A percentile compares a stretch with the other conserved stretches of the same genome.
These are phyloP conservation scores for Maudiozyma humilis DNA, from an alignment of 1,139 yeast species.

Conservation along the genomic window DNA sequence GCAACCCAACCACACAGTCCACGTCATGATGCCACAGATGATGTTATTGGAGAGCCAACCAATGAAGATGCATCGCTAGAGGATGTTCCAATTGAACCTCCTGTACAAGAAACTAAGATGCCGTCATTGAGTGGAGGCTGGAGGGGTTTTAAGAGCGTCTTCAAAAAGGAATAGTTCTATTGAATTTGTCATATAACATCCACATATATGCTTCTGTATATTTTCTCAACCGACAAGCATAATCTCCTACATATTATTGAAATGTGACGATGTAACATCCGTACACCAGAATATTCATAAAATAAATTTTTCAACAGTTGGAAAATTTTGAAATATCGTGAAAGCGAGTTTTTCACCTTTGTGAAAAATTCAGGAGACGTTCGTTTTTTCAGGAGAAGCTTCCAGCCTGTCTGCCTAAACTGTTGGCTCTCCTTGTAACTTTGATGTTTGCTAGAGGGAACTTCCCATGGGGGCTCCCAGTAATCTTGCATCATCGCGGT, in stretches of 20 bases:
- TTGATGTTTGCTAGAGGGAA: no score
- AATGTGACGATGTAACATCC: conserved; percentile 1
- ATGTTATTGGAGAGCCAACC: no score
- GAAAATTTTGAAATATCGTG: background rate
- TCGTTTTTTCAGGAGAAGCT: background rate
- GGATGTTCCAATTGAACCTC: conserved; percentile 7
- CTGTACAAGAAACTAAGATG: conserved; percentile 5
- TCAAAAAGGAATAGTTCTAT: conserved; percentile 30
- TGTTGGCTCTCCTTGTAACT: no score
- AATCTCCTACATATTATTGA: background rate
- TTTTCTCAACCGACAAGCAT: conserved; percentile 27
- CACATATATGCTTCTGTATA: conserved; percentile 40
- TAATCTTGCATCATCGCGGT: no score
- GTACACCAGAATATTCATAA: no score
- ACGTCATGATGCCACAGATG: no score
- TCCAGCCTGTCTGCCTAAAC: no score
- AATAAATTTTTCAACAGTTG: no score
- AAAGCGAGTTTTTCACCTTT: background rate
- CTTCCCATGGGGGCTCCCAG: no score
- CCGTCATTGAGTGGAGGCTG: conserved; percentile 13
- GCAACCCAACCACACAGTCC: background rate
- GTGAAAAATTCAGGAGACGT: background rate
- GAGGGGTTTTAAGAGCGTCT: conserved; percentile 22
- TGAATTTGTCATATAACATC: conserved; percentile 42
- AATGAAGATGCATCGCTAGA: conserved; percentile 35